Percentiles rank a stretch among this genome's conserved stretches.
Conservation (phyloP, 352 stramenopile genomes). For the Phytopythium cucurbitacearum region DNA sequence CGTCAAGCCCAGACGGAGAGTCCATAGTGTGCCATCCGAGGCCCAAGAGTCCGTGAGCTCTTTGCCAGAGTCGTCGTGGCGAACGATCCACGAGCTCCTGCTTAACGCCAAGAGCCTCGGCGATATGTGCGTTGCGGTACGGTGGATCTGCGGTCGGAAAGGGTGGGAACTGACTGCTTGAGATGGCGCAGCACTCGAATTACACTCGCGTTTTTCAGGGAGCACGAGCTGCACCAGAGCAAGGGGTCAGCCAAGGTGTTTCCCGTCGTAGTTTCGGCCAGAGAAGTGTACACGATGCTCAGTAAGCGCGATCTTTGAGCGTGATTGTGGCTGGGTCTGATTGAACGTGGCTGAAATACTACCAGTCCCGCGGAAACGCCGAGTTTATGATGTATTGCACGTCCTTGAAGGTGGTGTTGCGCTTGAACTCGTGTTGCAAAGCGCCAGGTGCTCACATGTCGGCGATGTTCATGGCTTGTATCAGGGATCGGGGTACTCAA, state of each 20-base stretch:
- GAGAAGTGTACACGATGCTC: slow-evolving; percentile 66
- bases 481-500: slow-evolving; percentile 64
- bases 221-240: slow-evolving; percentile 39
- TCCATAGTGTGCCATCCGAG: too few species aligned
- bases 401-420: slow-evolving; percentile 60
- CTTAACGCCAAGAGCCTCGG: slow-evolving; percentile 37
- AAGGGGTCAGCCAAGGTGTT: slow-evolving; percentile 14
- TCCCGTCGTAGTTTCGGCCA: slow-evolving; percentile 45
- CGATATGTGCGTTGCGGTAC: slow-evolving; percentile 32
- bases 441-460: not conserved
- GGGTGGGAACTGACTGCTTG: not conserved
- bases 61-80: slow-evolving; percentile 26
- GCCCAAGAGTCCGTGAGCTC: not conserved
- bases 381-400: slow-evolving; percentile 76
- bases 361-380: slow-evolving; percentile 57
- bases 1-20: too few species aligned
- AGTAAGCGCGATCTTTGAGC: slow-evolving; percentile 15
- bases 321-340: not conserved
- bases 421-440: not conserved
- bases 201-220: slow-evolving; percentile 58
- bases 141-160: not conserved
- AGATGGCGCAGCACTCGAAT: slow-evolving; percentile 30
- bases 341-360: not conserved
- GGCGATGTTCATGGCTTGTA: not conserved
- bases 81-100: slow-evolving; percentile 31